Percentiles rank a stretch among this genome's conserved stretches.
phyloP scores from a whole-genome alignment of 352 stramenopile genomes.

The Thraustotheca clavata region DNA sequence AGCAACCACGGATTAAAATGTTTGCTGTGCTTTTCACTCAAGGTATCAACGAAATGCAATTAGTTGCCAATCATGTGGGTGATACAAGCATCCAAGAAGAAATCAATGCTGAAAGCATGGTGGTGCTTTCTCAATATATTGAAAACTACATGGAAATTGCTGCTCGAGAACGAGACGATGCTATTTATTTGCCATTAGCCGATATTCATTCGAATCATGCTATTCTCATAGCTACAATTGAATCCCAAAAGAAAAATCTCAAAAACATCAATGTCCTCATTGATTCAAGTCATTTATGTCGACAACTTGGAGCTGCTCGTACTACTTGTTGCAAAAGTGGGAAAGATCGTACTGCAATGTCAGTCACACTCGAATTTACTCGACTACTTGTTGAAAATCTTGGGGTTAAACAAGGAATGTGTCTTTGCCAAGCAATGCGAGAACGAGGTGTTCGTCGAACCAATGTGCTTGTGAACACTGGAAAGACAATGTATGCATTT shows the following conservation, averaged over 20 bases:
- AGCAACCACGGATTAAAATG: constrained; percentile 56
- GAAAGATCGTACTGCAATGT: constrained; percentile 97
- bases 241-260: constrained; percentile 54
- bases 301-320: constrained; percentile 83
- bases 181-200: constrained; percentile 21
- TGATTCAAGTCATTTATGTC: constrained; percentile 80
- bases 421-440: constrained; percentile 79
- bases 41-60: constrained; percentile 93
- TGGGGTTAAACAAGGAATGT: constrained; percentile 75
- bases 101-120: constrained; percentile 70
- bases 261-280: constrained; percentile 86
- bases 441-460: constrained; percentile 74
- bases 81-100: constrained; percentile 81
- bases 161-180: constrained; percentile 21
- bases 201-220: constrained; percentile 53
- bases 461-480: constrained; percentile 80
- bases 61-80: constrained; percentile 78
- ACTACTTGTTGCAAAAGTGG: constrained; percentile 97
- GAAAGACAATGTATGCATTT: constrained; percentile 93
- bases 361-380: constrained; percentile 92
- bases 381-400: constrained; percentile 86
- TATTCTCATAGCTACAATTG: constrained; percentile 36
- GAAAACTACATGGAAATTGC: constrained; percentile 57
- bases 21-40: constrained; percentile 81
- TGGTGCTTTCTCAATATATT: constrained; percentile 65